A percentile compares a stretch with the other conserved stretches of the same genome.
These are phyloP conservation scores for Kwoniella botswanensis DNA, from an alignment of 768 basidiomycete species.

Conservation along the genomic window DNA sequence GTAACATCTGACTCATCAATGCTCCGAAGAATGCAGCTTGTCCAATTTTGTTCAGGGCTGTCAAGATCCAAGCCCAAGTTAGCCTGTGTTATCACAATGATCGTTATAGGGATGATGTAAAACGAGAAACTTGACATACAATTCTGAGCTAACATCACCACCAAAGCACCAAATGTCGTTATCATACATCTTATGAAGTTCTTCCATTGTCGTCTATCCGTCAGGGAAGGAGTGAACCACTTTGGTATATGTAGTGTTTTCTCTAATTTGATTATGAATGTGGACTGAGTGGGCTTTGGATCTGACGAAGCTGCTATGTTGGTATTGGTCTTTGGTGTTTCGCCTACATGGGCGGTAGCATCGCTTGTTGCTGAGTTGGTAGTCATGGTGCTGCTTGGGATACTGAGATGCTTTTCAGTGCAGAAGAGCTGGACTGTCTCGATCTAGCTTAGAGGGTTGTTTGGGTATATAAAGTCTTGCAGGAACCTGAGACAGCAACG, in stretches of 20 bases:
- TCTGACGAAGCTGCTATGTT: background rate
- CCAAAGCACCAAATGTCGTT: conserved; percentile 44
- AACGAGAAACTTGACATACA: conserved; percentile 36
- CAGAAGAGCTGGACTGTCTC: background rate
- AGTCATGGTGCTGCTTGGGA: background rate
- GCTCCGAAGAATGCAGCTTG: conserved; percentile 62
- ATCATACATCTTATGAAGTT: conserved; percentile 51
- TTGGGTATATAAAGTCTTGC: no score
- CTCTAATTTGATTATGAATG: conserved; percentile 9
- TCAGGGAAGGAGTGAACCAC: conserved; percentile 22
- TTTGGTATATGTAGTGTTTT: conserved; percentile 16
- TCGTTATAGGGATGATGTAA: background rate
- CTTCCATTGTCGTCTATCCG: conserved; percentile 50
- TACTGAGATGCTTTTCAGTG: background rate
- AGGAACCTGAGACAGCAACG: no score
- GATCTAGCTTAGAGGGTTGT: no score
- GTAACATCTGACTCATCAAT: conserved; percentile 59
- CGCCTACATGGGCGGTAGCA: background rate
- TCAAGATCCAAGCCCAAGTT: background rate
- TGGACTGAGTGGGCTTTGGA: background rate
- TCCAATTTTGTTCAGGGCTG: conserved; percentile 45
- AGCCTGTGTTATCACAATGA: background rate
- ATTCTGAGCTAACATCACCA: conserved; percentile 46
- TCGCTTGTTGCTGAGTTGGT: background rate
- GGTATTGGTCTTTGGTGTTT: background rate